Percentiles rank a stretch among this genome's conserved stretches.
Conservation (phyloP, 192 early-diverging fungal genomes). For the Entrophospora sp. region DNA sequence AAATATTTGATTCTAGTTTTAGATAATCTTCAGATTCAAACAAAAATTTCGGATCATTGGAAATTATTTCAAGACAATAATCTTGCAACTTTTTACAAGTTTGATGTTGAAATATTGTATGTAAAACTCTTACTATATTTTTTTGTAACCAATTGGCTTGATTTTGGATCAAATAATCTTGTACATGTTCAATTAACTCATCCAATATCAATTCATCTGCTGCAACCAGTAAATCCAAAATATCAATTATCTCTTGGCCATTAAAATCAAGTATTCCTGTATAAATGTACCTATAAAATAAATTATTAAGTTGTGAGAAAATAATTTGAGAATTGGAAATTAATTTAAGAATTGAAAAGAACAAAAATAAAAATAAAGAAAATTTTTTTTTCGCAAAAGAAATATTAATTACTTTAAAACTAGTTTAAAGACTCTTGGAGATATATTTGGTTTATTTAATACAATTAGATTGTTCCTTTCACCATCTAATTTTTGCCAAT, state of each 20-base stretch:
- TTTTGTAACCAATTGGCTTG: background rate
- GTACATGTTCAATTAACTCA: background rate
- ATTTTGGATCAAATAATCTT: slow-evolving; percentile 15
- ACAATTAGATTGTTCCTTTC: background rate
- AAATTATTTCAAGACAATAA: background rate
- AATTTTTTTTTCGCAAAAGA: no score
- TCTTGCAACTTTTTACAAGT: background rate
- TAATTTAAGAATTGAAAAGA: no score
- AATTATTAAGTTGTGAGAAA: background rate
- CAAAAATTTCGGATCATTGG: background rate
- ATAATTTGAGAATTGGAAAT: no score
- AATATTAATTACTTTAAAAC: background rate
- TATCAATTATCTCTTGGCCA: background rate
- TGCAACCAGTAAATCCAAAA: slow-evolving; percentile 3
- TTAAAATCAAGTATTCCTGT: background rate
- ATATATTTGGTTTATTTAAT: background rate
- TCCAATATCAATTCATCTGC: slow-evolving; percentile 1
- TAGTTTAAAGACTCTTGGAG: background rate
- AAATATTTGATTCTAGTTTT: background rate
- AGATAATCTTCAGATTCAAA: background rate
- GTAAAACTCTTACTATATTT: background rate
- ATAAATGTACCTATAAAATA: slow-evolving; percentile 7
- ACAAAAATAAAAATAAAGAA: no score
- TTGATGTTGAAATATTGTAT: background rate
- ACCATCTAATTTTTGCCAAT: background rate